phyloP scores from a whole-genome alignment of 495 filamentous ascomycete species.

The Talaromyces thailandensis region DNA sequence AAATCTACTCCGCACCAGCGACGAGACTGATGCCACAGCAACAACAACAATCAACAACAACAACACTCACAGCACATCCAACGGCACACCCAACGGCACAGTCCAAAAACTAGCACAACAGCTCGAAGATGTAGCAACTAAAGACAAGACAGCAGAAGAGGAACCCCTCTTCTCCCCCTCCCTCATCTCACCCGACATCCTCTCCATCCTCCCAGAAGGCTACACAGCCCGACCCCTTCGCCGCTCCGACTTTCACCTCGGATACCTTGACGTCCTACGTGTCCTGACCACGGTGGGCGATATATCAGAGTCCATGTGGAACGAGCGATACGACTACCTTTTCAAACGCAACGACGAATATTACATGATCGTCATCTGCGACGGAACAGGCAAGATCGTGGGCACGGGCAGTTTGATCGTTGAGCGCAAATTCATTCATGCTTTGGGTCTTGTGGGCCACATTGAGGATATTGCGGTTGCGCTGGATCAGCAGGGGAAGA shows the following conservation, averaged over 20 bases:
- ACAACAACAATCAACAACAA: neutral
- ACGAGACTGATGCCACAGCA: neutral
- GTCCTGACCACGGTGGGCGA: slow-evolving; percentile 92
- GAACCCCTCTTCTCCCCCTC: slow-evolving; percentile 63
- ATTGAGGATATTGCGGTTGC: slow-evolving; percentile 97
- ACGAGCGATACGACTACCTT: slow-evolving; percentile 80
- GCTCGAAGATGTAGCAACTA: slow-evolving; percentile 18
- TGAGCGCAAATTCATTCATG: slow-evolving; percentile 47
- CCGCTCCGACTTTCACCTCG: slow-evolving; percentile 61
- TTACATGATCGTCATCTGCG: slow-evolving; percentile 74
- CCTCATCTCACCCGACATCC: slow-evolving; percentile 70
- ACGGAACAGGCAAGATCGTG: slow-evolving; percentile 61
- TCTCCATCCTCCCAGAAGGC: slow-evolving; percentile 60
- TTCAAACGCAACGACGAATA: slow-evolving; percentile 68
- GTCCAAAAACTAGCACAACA: neutral
- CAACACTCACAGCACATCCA: slow-evolving; percentile 2
- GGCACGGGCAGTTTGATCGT: slow-evolving; percentile 83
- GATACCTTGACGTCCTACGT: slow-evolving; percentile 81
- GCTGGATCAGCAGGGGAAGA: slow-evolving; percentile 93
- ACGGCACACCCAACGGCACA: slow-evolving; percentile 3
- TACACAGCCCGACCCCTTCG: slow-evolving; percentile 79
- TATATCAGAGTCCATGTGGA: slow-evolving; percentile 64
- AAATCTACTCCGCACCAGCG: neutral
- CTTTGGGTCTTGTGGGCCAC: slow-evolving; percentile 65
- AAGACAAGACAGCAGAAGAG: slow-evolving; percentile 22